Evolutionary conservation across 2,329 filamentous ascomycete genomes (phyloP).

Genomic region (Monosporascus ibericus): DNA sequence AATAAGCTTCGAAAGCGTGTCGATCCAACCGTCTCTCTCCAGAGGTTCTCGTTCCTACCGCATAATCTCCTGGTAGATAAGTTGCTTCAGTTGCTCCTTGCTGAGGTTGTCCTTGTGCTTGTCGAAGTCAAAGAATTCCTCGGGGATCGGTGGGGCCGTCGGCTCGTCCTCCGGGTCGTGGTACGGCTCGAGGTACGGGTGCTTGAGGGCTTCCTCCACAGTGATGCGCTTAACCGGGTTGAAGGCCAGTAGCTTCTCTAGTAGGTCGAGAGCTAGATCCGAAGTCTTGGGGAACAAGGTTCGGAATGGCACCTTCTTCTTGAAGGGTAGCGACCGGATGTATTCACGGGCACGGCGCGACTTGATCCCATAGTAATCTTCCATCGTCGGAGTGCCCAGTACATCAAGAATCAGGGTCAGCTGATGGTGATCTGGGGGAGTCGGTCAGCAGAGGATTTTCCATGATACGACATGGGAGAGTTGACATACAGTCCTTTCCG

Average conservation of each 20-base stretch:
- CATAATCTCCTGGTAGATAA: conserved; percentile 98
- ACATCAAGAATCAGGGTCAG: conserved; percentile 95
- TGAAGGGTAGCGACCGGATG: conserved; percentile 95
- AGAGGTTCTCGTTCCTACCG: conserved; percentile 32
- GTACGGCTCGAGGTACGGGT: conserved; percentile 97
- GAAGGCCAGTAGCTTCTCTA: conserved; percentile 95
- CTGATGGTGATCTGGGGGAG: conserved; percentile 79
- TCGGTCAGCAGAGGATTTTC: conserved; percentile 9
- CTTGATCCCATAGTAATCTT: conserved; percentile 99
- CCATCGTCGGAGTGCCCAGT: conserved; percentile 96
- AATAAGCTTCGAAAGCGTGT: neutral
- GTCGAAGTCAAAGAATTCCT: conserved; percentile 99
- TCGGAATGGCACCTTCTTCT: conserved; percentile 99
- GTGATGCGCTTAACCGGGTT: conserved; percentile 98
- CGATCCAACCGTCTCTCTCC: neutral
- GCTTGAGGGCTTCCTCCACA: conserved; percentile 93
- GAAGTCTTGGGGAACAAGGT: conserved; percentile 98
- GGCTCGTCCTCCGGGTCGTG: conserved; percentile 98
- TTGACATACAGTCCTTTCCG: conserved; percentile 85
- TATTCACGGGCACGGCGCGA: conserved; percentile 95
- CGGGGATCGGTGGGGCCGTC: conserved; percentile 90
- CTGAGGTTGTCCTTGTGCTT: conserved; percentile 99
- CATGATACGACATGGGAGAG: neutral
- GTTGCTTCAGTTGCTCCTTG: conserved; percentile 95
- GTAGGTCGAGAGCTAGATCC: conserved; percentile 85